Base-by-base conservation (phyloP, 2,329 filamentous ascomycete species). In the Ophiocordyceps polyrhachis-furcata region DNA sequence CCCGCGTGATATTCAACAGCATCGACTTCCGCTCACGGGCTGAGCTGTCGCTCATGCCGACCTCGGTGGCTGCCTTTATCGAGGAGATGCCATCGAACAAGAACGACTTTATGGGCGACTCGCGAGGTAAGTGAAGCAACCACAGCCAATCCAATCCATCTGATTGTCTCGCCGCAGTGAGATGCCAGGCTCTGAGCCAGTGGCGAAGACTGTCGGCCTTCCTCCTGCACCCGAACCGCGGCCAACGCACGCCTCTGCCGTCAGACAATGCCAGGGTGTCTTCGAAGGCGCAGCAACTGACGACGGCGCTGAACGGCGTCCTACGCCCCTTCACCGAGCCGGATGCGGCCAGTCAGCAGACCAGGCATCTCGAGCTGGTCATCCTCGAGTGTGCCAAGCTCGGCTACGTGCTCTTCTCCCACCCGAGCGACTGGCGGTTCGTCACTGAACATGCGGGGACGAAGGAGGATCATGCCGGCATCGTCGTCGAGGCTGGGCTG, bases 161-260 rank as follows among this genome's bases (percentile, higher is more conserved):
- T 21, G 5, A 15, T 7, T n/a, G n/a, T 12, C 4, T 5, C 6
- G 25, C 25, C 25, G 25, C 19, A 41, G 38, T 14, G 14, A 41
- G 28, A 53, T 44, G 54, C 8, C 45, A 58, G n/a, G 65, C 64
- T 2, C 49, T 65, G 5, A 60, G 58, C 15, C 56, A 57, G 48
- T 68, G 66, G 66, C 62, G 64, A 29, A 58, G 53, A n/a, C 53
- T 68, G 13, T 62, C 65, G 5, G 58, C 60, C 13, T 65, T 65
- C 46, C 54, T 69, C 11, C 59, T 68, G 14, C 62, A 66, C 45
- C 57, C 63, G 0, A 49, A 45, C 20, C 62, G 61, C 28, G 58
- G 53, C 45, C 56, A 62, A 43, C 56, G 63, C 6, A 61, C 58
- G 2, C 49, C 62, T 2, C 53, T 68, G 8, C 50, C 51, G 0